Percentiles rank a stretch among this genome's conserved stretches.
Conservation (phyloP, 768 basidiomycete species). For the Holtermanniella nyarrowii region DNA sequence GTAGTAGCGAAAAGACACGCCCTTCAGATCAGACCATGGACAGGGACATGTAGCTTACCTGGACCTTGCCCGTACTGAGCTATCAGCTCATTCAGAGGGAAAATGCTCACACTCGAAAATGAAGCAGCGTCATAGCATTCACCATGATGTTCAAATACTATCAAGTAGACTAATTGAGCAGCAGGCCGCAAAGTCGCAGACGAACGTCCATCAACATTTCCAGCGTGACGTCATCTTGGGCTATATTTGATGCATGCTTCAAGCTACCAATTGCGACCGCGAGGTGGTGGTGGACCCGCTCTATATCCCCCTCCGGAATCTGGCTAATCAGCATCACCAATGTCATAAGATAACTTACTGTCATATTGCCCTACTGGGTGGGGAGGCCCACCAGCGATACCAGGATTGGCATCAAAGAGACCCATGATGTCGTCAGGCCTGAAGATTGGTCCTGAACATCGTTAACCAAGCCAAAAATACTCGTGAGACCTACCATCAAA, state of each 20-base stretch:
- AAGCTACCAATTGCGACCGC: background rate
- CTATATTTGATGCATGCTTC: background rate
- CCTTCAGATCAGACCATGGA: background rate
- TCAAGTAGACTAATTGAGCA: background rate
- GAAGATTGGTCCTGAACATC: slow-evolving; percentile 68
- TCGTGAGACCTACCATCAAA: slow-evolving; percentile 65
- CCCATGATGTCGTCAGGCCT: slow-evolving; percentile 83
- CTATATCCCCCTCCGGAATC: background rate
- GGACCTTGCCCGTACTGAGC: background rate
- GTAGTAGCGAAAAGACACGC: background rate
- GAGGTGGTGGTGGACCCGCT: background rate
- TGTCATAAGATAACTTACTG: too few species aligned
- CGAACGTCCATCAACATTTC: too few species aligned
- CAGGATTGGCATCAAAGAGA: slow-evolving; percentile 52
- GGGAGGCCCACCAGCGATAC: slow-evolving; percentile 10
- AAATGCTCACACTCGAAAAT: background rate
- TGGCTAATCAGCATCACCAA: background rate
- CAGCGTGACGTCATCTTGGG: too few species aligned
- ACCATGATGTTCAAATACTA: background rate
- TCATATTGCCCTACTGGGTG: too few species aligned
- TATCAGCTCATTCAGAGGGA: background rate
- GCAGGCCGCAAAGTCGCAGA: too few species aligned
- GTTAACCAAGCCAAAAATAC: slow-evolving; percentile 1
- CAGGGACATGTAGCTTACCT: background rate
- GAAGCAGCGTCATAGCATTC: background rate